A percentile compares a stretch with the other conserved stretches of the same genome.
phyloP scores from a whole-genome alignment of 345 rosid species.

The Eucalyptus albens region DNA sequence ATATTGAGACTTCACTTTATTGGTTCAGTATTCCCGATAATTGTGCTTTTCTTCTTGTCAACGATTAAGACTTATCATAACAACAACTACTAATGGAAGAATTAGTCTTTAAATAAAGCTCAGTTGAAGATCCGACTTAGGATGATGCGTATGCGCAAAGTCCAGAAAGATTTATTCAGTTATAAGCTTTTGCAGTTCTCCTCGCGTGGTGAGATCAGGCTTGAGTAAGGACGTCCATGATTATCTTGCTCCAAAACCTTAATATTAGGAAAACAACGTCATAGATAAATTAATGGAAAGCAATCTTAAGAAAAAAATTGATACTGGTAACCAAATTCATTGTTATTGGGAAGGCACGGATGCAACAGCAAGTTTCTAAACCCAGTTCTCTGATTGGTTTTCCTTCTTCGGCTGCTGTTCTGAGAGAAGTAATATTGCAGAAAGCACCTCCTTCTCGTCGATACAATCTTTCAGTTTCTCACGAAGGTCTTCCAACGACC shows the following conservation, averaged over 20 bases:
- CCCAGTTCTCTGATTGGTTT: background rate
- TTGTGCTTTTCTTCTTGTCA: background rate
- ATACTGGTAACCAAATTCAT: background rate
- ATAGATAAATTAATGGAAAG: background rate
- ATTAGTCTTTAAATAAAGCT: background rate
- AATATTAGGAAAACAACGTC: background rate
- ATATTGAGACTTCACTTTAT: background rate
- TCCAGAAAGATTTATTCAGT: background rate
- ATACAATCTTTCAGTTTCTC: slow-evolving; percentile 3
- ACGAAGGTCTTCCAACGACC: slow-evolving; percentile 6
- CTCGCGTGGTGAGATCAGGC: background rate
- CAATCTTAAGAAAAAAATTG: background rate
- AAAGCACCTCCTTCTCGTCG: slow-evolving; percentile 18
- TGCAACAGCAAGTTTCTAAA: background rate
- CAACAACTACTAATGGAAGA: background rate
- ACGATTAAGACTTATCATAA: background rate
- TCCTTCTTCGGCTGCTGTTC: background rate
- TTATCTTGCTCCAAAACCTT: background rate
- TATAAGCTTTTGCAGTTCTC: background rate
- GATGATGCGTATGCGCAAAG: background rate
- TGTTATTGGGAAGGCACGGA: background rate
- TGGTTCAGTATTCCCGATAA: background rate
- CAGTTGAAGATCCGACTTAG: background rate
- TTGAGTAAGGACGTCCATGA: background rate
- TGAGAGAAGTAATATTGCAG: slow-evolving; percentile 14